Percentiles rank a stretch among this genome's conserved stretches.
Evolutionary conservation across 768 basidiomycete species (phyloP).

Genomic region (Termitomyces sp.): DNA sequence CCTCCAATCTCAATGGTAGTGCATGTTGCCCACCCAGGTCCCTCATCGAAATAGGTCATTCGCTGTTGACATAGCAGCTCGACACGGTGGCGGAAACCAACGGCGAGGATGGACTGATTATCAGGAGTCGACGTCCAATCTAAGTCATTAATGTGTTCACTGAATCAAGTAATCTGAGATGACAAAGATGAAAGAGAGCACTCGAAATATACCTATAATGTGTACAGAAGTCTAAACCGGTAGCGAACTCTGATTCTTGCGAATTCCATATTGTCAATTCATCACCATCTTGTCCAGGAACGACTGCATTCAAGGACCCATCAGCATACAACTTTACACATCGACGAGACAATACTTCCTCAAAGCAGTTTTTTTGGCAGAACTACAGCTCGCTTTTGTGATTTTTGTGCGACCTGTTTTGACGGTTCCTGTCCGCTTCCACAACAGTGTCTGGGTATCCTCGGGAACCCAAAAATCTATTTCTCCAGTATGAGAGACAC

Average conservation of each 20-base stretch:
- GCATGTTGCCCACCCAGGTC: conserved; percentile 74
- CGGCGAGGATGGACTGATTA: conserved; percentile 84
- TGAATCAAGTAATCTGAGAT: conserved; percentile 6
- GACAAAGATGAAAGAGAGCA: neutral
- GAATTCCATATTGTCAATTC: conserved; percentile 97
- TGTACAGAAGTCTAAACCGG: conserved; percentile 75
- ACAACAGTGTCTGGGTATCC: conserved; percentile 29
- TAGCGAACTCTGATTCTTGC: conserved; percentile 87
- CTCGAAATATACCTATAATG: conserved; percentile 46
- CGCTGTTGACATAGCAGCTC: conserved; percentile 91
- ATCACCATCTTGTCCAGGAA: conserved; percentile 51
- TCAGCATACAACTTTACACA: neutral
- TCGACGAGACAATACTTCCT: conserved; percentile 39
- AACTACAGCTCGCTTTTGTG: conserved; percentile 77
- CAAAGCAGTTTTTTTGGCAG: conserved; percentile 86
- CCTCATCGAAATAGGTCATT: conserved; percentile 85
- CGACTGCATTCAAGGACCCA: conserved; percentile 39
- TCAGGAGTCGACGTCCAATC: conserved; percentile 94
- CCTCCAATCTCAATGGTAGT: conserved; percentile 62
- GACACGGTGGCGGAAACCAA: conserved; percentile 76
- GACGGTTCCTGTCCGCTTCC: conserved; percentile 72
- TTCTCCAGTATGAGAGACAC: conserved; percentile 70
- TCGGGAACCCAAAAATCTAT: conserved; percentile 85
- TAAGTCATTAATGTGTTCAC: conserved; percentile 70
- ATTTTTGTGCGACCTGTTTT: conserved; percentile 64